A percentile compares a stretch with the other conserved stretches of the same genome.
These are phyloP conservation scores for Suhomyces anneliseae DNA, from an alignment of 1,139 yeast genomes.

Conservation along the genomic window DNA sequence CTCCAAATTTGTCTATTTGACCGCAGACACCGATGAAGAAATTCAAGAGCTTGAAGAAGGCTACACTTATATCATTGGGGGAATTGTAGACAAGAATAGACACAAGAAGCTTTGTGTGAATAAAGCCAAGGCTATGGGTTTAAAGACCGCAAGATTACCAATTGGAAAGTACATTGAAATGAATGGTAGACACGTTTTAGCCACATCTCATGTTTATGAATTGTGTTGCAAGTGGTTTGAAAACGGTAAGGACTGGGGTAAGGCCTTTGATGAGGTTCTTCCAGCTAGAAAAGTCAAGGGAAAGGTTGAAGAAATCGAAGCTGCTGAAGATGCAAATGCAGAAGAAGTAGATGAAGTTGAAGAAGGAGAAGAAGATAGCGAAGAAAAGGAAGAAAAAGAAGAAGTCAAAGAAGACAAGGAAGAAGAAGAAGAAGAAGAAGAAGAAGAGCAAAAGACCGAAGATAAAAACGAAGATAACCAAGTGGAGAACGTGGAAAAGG, in stretches of 20 bases:
- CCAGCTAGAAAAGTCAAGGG: slow-evolving; percentile 70
- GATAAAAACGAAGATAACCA: background rate
- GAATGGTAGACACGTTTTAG: slow-evolving; percentile 84
- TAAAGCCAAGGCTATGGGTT: slow-evolving; percentile 74
- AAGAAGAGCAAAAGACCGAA: background rate
- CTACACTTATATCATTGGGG: slow-evolving; percentile 84
- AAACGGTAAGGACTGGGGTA: slow-evolving; percentile 69
- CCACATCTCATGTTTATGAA: slow-evolving; percentile 94
- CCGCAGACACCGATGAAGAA: slow-evolving; percentile 81
- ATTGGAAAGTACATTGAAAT: slow-evolving; percentile 81
- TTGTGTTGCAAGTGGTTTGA: slow-evolving; percentile 81
- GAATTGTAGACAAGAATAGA: slow-evolving; percentile 94
- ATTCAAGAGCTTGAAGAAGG: slow-evolving; percentile 63
- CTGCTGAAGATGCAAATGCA: slow-evolving; percentile 7
- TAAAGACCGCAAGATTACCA: slow-evolving; percentile 78
- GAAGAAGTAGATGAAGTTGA: slow-evolving; percentile 7
- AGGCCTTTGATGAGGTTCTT: slow-evolving; percentile 78
- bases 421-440: background rate
- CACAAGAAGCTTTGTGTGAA: slow-evolving; percentile 78
- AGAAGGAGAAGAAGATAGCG: slow-evolving; percentile 6
- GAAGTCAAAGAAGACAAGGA: slow-evolving; percentile 1
- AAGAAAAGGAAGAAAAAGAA: slow-evolving; percentile 8
- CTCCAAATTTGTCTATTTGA: slow-evolving; percentile 62
- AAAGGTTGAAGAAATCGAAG: slow-evolving; percentile 13
- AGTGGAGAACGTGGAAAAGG: too few species aligned